A percentile compares a stretch with the other conserved stretches of the same genome.
Conservation (phyloP, 2,329 filamentous ascomycete genomes). For the Colletotrichum tofieldiae region DNA sequence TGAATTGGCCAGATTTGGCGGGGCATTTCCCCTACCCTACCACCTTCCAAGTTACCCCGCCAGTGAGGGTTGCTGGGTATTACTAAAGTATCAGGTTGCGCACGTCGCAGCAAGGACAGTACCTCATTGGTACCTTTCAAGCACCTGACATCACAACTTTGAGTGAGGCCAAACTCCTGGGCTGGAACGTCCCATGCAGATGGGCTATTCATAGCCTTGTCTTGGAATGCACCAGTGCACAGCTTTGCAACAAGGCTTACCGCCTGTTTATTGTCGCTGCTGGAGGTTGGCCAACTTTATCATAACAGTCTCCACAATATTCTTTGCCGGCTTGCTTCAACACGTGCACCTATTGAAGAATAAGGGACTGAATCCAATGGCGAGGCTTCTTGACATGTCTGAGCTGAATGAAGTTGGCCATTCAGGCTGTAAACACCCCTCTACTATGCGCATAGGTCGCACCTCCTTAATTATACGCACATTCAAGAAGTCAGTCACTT, state of each 20-base stretch:
- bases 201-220: constrained; percentile 3
- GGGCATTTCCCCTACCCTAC: constrained; percentile 42
- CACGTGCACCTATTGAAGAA: neutral
- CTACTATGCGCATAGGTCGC: too few species aligned
- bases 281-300: neutral
- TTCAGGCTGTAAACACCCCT: too few species aligned
- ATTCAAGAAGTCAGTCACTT: neutral
- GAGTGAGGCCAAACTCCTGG: constrained; percentile 29
- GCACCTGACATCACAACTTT: constrained; percentile 32
- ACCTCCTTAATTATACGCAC: neutral
- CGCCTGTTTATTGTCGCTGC: neutral
- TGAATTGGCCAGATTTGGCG: constrained; percentile 44
- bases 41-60: constrained; percentile 30
- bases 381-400: neutral
- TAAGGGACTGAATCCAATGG: neutral
- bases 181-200: constrained; percentile 18
- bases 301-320: neutral
- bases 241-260: constrained; percentile 16
- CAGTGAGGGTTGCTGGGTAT: constrained; percentile 28
- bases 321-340: neutral
- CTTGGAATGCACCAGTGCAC: constrained; percentile 12
- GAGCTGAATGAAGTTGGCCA: neutral
- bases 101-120: neutral
- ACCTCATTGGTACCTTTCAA: neutral
- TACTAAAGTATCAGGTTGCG: neutral